Evolutionary conservation across 139 green algal species (phyloP).

Genomic region (Ettlia oleoabundans): DNA sequence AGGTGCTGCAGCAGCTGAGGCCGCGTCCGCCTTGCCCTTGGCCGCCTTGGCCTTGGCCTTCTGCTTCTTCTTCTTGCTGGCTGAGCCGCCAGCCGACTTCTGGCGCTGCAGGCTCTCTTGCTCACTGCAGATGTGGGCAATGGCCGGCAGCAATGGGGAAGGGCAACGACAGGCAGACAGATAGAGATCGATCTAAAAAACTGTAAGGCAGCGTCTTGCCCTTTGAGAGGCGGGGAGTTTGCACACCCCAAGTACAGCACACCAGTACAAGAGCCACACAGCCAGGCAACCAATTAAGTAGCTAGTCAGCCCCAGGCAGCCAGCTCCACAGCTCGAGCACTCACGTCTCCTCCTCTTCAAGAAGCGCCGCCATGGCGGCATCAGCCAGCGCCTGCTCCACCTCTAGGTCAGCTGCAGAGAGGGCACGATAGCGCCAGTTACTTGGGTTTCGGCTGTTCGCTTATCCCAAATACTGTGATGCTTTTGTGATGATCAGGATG

Average conservation of each 20-base stretch:
- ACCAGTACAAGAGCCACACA: no score
- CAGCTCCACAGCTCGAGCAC: background rate
- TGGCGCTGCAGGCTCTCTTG: constrained; percentile 7
- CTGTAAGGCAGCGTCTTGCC: no score
- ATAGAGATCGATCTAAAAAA: no score
- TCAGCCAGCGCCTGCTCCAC: constrained; percentile 47
- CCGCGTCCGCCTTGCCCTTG: constrained; percentile 8
- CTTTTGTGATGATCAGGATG: no score
- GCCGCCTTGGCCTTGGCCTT: constrained; percentile 42
- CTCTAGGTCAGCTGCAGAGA: constrained; percentile 42
- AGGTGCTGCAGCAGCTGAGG: background rate
- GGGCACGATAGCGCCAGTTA: no score
- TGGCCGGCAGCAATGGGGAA: no score
- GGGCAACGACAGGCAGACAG: no score
- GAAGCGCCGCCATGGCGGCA: constrained; percentile 64
- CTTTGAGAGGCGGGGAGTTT: no score
- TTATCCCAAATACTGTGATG: no score
- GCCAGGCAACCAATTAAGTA: no score
- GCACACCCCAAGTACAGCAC: no score
- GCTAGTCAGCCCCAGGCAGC: background rate
- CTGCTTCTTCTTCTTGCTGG: constrained; percentile 50
- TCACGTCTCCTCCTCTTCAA: constrained; percentile 58
- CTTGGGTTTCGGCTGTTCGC: no score
- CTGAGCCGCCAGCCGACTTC: background rate
- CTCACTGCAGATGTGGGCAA: background rate